A percentile compares a stretch with the other conserved stretches of the same genome.
phyloP scores from a whole-genome alignment of 2,329 filamentous ascomycete species.

The Curvularia verruculosa region DNA sequence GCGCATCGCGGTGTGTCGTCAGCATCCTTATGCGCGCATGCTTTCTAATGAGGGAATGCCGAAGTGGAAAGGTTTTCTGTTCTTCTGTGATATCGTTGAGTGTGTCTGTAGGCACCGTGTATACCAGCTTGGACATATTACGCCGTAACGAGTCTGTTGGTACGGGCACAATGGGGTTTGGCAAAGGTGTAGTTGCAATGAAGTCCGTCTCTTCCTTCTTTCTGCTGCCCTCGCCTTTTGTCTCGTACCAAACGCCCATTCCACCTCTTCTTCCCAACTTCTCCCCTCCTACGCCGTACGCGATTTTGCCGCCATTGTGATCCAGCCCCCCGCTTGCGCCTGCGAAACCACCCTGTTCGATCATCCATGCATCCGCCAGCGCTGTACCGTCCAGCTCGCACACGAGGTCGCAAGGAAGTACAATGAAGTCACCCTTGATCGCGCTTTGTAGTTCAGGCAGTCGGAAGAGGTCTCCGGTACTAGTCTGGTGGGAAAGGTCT shows the following conservation, averaged over 20 bases:
- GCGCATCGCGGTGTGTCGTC: constrained; percentile 84
- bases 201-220: constrained; percentile 96
- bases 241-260: constrained; percentile 89
- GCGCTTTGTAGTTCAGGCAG: constrained; percentile 79
- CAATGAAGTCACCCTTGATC: constrained; percentile 83
- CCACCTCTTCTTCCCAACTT: constrained; percentile 73
- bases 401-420: constrained; percentile 91
- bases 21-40: constrained; percentile 80
- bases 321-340: constrained; percentile 61
- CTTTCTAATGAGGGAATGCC: constrained; percentile 75
- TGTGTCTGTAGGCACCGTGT: constrained; percentile 86
- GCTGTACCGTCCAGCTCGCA: constrained; percentile 86
- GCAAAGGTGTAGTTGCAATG: constrained; percentile 75
- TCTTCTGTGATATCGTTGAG: constrained; percentile 82
- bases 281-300: constrained; percentile 60
- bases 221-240: constrained; percentile 74
- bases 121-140: constrained; percentile 77
- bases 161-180: constrained; percentile 62
- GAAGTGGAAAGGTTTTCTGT: constrained; percentile 73
- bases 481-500: constrained; percentile 79
- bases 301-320: constrained; percentile 51
- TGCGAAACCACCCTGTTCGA: constrained; percentile 73
- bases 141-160: constrained; percentile 69
- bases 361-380: constrained; percentile 90
- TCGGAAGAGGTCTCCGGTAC: constrained; percentile 86